phyloP scores from a whole-genome alignment of 306 rosid species.

The Ochetophila trinervis region DNA sequence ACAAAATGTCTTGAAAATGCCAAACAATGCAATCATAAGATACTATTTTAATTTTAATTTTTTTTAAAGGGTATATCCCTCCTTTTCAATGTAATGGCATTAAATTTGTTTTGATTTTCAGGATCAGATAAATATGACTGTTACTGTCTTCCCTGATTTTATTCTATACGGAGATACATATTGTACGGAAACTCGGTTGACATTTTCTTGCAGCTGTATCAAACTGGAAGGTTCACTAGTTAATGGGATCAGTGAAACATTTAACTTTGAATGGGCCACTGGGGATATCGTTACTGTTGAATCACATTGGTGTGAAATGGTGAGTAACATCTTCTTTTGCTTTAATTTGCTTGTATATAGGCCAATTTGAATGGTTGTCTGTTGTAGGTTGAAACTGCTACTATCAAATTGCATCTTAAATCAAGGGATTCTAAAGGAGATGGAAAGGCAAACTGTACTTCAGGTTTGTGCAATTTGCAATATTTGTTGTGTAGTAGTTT shows the following conservation, averaged over 20 bases:
- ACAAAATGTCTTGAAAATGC: too few relatives aligned
- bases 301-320: conserved; percentile 53
- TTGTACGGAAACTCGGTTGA: conserved; percentile 37
- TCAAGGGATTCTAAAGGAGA: conserved; percentile 37
- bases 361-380: conserved; percentile 21
- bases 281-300: conserved; percentile 43
- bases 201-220: conserved; percentile 47
- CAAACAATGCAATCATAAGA: too few relatives aligned
- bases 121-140: conserved; percentile 36
- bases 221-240: conserved; percentile 40
- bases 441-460: conserved; percentile 37
- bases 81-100: conserved; percentile 8
- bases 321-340: conserved; percentile 20
- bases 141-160: conserved; percentile 47
- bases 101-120: conserved; percentile 32
- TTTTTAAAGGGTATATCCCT: conserved; percentile 1
- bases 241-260: conserved; percentile 33
- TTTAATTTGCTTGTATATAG: conserved; percentile 9
- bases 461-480: conserved; percentile 46
- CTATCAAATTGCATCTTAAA: conserved; percentile 36
- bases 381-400: conserved; percentile 62
- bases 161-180: conserved; percentile 38
- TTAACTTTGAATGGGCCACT: conserved; percentile 46
- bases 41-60: background rate
- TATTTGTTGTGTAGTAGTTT: background rate